These are phyloP conservation scores for Arachis stenosperma DNA, from an alignment of 306 rosid species.

Conservation along the genomic window DNA sequence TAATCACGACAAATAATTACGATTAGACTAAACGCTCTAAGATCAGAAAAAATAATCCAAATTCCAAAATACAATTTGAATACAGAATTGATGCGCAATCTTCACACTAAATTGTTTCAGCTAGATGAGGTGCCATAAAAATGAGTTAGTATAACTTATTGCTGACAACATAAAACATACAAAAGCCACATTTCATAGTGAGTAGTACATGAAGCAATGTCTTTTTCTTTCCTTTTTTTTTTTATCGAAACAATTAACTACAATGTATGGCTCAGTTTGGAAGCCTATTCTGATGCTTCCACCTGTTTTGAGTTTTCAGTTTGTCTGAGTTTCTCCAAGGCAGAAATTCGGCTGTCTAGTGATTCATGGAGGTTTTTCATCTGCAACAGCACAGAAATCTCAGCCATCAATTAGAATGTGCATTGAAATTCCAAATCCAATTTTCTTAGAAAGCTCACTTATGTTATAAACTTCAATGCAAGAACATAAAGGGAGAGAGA, in stretches of 20 bases:
- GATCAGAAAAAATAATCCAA: constrained; percentile 6
- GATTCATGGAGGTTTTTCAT: constrained; percentile 69
- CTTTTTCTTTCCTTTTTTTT: neutral
- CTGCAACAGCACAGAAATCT: constrained; percentile 52
- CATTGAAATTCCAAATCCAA: neutral
- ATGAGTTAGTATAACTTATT: constrained; percentile 44
- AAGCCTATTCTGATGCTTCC: constrained; percentile 60
- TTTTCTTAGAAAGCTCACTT: neutral
- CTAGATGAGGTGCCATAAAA: constrained; percentile 35
- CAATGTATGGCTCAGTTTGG: constrained; percentile 17
- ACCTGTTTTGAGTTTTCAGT: constrained; percentile 56
- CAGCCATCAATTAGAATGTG: constrained; percentile 28
- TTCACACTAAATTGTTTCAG: constrained; percentile 20
- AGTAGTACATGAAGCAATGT: constrained; percentile 26
- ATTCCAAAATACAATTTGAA: constrained; percentile 29
- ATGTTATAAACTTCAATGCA: neutral
- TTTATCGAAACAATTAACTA: constrained; percentile 31
- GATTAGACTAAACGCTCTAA: constrained; percentile 3
- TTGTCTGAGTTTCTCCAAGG: constrained; percentile 75
- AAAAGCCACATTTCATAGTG: constrained; percentile 24
- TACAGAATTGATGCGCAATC: constrained; percentile 29
- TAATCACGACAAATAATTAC: constrained; percentile 8
- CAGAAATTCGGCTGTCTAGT: constrained; percentile 70
- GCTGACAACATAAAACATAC: constrained; percentile 19
- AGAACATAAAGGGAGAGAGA: constrained; percentile 14